Conservation (phyloP, 495 filamentous ascomycete species). For the Tuber umbilicatum region DNA sequence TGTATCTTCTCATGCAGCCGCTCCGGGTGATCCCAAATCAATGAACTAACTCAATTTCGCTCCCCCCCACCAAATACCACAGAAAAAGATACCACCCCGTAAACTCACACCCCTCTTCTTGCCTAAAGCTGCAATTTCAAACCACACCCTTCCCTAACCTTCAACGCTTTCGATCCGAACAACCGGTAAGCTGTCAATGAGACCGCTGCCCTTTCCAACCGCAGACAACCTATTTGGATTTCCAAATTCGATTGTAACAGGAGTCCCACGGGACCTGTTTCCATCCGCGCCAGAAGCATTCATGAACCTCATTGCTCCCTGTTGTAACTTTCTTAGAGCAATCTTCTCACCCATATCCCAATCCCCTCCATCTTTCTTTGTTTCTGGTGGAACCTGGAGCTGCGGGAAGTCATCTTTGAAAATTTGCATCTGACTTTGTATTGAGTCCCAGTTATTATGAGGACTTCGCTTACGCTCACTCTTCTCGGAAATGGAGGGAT, state of each 20-base stretch:
- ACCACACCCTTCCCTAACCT: constrained; percentile 15
- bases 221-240: constrained; percentile 9
- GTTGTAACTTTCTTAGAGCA: constrained; percentile 16
- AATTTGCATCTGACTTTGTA: constrained; percentile 10
- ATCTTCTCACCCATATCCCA: constrained; percentile 10
- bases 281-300: constrained; percentile 15
- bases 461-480: constrained; percentile 9
- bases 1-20: not conserved
- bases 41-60: not conserved
- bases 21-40: not conserved
- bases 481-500: not conserved
- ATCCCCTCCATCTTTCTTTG: not conserved
- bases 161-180: constrained; percentile 22
- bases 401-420: constrained; percentile 3
- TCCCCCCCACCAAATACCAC: not conserved
- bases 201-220: constrained; percentile 6
- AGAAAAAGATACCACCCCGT: not conserved
- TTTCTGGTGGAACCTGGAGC: constrained; percentile 7
- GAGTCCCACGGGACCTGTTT: constrained; percentile 4
- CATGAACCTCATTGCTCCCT: constrained; percentile 17
- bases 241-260: constrained; percentile 3
- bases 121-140: constrained; percentile 1
- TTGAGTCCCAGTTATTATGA: constrained; percentile 21
- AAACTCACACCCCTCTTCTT: not conserved
- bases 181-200: constrained; percentile 20